phyloP scores from a whole-genome alignment of 176 grass and related monocot species.

The Tillandsia fasciculata region DNA sequence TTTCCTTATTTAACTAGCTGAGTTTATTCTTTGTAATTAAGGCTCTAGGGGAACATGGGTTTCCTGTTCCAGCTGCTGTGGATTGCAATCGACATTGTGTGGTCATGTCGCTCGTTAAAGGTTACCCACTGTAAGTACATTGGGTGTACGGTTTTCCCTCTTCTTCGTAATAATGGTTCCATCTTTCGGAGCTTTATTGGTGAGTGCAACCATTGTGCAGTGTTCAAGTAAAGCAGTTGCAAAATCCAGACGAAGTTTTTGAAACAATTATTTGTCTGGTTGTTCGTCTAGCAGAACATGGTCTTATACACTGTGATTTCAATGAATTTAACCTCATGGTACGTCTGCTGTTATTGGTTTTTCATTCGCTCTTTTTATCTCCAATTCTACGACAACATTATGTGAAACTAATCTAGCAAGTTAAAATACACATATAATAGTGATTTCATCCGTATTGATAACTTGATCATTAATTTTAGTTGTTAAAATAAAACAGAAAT shows the following conservation, averaged over 20 bases:
- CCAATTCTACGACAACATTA: background rate
- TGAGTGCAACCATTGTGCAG: slow-evolving; percentile 23
- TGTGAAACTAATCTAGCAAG: background rate
- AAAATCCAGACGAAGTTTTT: slow-evolving; percentile 83
- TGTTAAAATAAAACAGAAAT: too few relatives aligned
- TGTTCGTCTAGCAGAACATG: slow-evolving; percentile 89
- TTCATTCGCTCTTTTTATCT: background rate
- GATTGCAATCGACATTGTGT: slow-evolving; percentile 91
- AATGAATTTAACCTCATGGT: slow-evolving; percentile 99
- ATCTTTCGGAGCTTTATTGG: background rate
- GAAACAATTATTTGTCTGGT: slow-evolving; percentile 69
- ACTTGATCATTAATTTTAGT: too few relatives aligned
- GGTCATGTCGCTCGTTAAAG: slow-evolving; percentile 85
- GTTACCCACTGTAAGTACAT: slow-evolving; percentile 78
- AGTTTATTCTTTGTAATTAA: slow-evolving; percentile 22
- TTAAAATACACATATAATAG: too few relatives aligned
- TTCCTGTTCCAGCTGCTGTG: slow-evolving; percentile 81
- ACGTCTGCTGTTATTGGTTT: slow-evolving; percentile 14
- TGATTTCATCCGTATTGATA: too few relatives aligned
- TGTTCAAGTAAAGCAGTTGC: slow-evolving; percentile 74
- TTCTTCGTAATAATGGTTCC: background rate
- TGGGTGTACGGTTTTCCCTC: background rate
- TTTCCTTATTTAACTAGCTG: background rate
- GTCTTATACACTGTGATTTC: slow-evolving; percentile 97
- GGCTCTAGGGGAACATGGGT: slow-evolving; percentile 83